phyloP scores from a whole-genome alignment of 768 basidiomycete species.

The Agrocybe chaxingu region DNA sequence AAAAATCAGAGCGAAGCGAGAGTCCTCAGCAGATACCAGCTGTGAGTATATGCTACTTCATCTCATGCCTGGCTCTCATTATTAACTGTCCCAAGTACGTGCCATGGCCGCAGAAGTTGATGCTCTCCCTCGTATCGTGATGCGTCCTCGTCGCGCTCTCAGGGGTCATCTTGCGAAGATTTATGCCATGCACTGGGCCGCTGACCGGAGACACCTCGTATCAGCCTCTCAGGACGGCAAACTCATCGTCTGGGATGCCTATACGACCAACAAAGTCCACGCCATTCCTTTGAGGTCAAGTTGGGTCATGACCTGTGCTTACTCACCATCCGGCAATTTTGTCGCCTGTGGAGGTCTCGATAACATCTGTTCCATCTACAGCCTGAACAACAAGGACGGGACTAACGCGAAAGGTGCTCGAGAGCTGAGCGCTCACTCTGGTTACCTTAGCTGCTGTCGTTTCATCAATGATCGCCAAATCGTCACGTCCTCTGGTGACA shows the following conservation, averaged over 20 bases:
- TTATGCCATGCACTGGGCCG: constrained; percentile 99
- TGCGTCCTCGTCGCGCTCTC: constrained; percentile 93
- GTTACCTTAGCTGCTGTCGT: constrained; percentile 96
- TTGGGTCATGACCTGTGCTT: constrained; percentile 99
- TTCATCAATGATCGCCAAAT: constrained; percentile 99
- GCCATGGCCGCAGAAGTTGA: constrained; percentile 99
- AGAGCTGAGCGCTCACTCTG: constrained; percentile 95
- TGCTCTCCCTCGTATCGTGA: constrained; percentile 91
- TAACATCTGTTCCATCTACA: constrained; percentile 99
- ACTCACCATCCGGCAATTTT: constrained; percentile 94
- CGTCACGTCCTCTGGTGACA: constrained; percentile 95
- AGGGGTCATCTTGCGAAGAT: constrained; percentile 99
- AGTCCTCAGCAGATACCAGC: constrained; percentile 97
- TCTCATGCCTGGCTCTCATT: constrained; percentile 12
- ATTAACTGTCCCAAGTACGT: constrained; percentile 57
- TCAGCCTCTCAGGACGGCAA: constrained; percentile 99
- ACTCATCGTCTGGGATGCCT: constrained; percentile 99
- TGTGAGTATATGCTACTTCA: constrained; percentile 53
- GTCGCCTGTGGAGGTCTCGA: constrained; percentile 99
- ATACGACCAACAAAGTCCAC: constrained; percentile 99
- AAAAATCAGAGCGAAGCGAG: constrained; percentile 95
- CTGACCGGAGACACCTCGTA: constrained; percentile 94
- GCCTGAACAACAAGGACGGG: constrained; percentile 79
- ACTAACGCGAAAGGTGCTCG: constrained; percentile 84
- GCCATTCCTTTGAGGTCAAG: constrained; percentile 96